Percentiles rank a stretch among this genome's conserved stretches.
These are phyloP conservation scores for Ogataea ganodermae DNA, from an alignment of 805 yeast genomes.

Conservation along the genomic window DNA sequence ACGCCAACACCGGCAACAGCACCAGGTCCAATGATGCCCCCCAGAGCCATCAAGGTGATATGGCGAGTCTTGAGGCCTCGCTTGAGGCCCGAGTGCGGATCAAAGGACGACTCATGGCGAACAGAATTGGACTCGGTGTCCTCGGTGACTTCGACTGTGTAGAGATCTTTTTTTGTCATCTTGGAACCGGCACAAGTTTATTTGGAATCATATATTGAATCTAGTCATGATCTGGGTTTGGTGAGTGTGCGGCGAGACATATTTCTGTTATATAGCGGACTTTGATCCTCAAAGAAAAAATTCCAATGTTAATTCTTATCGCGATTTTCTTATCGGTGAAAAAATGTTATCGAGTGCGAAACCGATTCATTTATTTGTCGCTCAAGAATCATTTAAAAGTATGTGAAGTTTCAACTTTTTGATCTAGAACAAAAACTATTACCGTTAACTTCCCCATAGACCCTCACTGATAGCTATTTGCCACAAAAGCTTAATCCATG, in stretches of 20 bases:
- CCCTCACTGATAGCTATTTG: no score
- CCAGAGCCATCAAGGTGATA: slow-evolving; percentile 51
- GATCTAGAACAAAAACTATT: no score
- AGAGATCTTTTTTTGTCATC: not conserved
- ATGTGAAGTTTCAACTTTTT: no score
- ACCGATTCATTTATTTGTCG: not conserved
- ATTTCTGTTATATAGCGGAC: not conserved
- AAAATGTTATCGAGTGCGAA: not conserved
- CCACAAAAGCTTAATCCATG: no score
- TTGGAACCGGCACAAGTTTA: no score
- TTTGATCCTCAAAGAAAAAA: not conserved
- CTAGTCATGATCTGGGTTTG: no score
- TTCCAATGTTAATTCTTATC: not conserved
- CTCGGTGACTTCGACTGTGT: not conserved
- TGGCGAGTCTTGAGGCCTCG: slow-evolving; percentile 52
- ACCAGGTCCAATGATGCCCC: slow-evolving; percentile 60
- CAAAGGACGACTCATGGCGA: slow-evolving; percentile 13
- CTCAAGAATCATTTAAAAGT: slow-evolving; percentile 1
- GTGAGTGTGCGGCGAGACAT: no score
- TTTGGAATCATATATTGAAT: no score
- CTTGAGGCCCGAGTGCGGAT: slow-evolving; percentile 40
- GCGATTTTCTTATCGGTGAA: not conserved
- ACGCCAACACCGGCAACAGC: slow-evolving; percentile 50
- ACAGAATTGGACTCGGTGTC: not conserved
- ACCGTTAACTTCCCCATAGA: no score